Percentiles rank a stretch among this genome's conserved stretches.
Conservation (phyloP, 345 rosid species). For the Hibiscus trionum region DNA sequence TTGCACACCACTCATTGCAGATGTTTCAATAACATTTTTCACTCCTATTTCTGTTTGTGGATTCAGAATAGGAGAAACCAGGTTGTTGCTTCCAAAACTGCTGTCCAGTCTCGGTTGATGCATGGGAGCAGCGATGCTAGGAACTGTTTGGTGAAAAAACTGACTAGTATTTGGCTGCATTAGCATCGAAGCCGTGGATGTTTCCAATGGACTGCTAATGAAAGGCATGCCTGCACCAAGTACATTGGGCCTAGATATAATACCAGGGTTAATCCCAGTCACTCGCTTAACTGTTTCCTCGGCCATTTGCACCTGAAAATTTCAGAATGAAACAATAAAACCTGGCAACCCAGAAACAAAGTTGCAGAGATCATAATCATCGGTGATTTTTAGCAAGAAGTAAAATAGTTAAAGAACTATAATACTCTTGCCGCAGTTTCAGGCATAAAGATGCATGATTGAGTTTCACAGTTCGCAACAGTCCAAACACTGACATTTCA, state of each 20-base stretch:
- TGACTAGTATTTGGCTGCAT: constrained; percentile 31
- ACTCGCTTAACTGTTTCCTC: constrained; percentile 89
- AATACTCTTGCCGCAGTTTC: neutral
- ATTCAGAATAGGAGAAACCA: constrained; percentile 18
- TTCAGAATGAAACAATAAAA: constrained; percentile 9
- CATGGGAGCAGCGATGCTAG: constrained; percentile 22
- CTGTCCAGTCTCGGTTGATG: constrained; percentile 27
- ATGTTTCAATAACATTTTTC: constrained; percentile 9
- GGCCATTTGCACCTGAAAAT: constrained; percentile 87
- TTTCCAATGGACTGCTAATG: constrained; percentile 22
- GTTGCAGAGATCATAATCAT: constrained; percentile 3
- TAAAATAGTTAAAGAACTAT: neutral
- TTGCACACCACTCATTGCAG: constrained; percentile 8
- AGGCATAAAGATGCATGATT: neutral
- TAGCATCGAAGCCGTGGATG: constrained; percentile 18
- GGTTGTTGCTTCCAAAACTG: constrained; percentile 18
- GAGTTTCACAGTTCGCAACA: neutral
- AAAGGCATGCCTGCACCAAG: constrained; percentile 33
- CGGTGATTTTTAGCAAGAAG: neutral
- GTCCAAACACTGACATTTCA: neutral
- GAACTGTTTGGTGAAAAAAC: constrained; percentile 35
- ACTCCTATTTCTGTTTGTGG: constrained; percentile 8
- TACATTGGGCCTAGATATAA: constrained; percentile 46
- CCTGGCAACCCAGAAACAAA: constrained; percentile 9
- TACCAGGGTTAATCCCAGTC: constrained; percentile 68